These are phyloP conservation scores for Scytalidium lignicola DNA, from an alignment of 2,329 filamentous ascomycete species.

Conservation along the genomic window DNA sequence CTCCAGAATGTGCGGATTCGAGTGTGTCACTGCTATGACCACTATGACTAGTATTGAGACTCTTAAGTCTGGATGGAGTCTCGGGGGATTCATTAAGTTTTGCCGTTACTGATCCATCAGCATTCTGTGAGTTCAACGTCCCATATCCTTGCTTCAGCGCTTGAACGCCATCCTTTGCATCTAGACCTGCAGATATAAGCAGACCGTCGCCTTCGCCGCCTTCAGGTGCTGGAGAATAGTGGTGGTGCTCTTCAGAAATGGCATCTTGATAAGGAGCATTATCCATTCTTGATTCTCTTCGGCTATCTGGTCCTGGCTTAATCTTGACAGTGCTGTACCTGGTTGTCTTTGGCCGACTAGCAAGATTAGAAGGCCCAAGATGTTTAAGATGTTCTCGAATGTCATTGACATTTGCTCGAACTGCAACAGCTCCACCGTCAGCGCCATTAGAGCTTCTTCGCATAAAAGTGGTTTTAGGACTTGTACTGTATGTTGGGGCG, in stretches of 20 bases:
- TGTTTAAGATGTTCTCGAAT: conserved; percentile 60
- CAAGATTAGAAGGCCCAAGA: conserved; percentile 62
- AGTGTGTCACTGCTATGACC: conserved; percentile 24
- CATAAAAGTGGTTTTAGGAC: conserved; percentile 48
- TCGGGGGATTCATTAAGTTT: conserved; percentile 5
- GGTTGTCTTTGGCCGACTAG: conserved; percentile 58
- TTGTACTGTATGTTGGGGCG: conserved; percentile 18
- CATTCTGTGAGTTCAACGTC: conserved; percentile 27
- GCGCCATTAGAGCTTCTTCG: conserved; percentile 50
- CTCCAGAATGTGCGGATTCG: conserved; percentile 21
- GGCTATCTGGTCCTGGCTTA: conserved; percentile 40
- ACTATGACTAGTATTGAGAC: conserved; percentile 12
- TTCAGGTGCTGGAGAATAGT: conserved; percentile 36
- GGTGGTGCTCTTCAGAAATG: conserved; percentile 35
- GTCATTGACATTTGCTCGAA: conserved; percentile 57
- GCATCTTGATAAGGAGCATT: conserved; percentile 35
- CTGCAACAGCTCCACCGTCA: conserved; percentile 49
- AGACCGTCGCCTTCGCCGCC: conserved; percentile 50
- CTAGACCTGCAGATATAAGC: conserved; percentile 46
- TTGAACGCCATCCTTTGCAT: conserved; percentile 61
- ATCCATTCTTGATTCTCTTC: conserved; percentile 24
- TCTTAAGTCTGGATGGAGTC: not conserved
- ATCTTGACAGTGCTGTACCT: conserved; percentile 62
- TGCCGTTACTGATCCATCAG: no score
- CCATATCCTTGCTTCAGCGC: conserved; percentile 53